Evolutionary conservation across 2,329 filamentous ascomycete genomes (phyloP).

Genomic region (Apiospora saccharicola): DNA sequence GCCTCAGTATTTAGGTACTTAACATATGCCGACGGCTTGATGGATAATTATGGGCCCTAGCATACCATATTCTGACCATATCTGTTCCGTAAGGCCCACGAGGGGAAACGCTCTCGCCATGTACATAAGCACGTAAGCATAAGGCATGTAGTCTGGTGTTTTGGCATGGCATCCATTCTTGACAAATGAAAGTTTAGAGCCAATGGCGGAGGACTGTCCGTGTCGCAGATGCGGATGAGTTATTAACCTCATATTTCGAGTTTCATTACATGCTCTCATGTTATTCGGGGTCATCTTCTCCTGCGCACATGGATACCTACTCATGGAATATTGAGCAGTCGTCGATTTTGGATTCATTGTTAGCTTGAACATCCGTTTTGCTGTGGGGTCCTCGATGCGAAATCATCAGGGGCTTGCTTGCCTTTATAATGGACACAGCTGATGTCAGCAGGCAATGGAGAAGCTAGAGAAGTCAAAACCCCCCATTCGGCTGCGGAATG

Average conservation of each 20-base stretch:
- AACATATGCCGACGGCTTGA: too few relatives aligned
- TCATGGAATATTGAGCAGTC: background rate
- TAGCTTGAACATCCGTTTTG: background rate
- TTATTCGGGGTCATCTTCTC: background rate
- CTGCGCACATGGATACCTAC: background rate
- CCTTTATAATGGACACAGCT: background rate
- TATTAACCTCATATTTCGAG: background rate
- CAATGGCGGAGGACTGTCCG: background rate
- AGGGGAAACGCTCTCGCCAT: background rate
- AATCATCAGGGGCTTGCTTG: background rate
- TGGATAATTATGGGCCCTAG: too few relatives aligned
- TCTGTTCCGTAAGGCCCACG: background rate
- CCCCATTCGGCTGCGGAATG: background rate
- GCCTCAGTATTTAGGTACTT: too few relatives aligned
- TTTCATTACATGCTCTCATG: background rate
- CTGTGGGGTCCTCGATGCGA: background rate
- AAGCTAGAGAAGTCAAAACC: background rate
- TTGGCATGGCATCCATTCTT: background rate
- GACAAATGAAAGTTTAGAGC: background rate
- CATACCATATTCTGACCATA: background rate
- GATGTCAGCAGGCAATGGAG: too few relatives aligned
- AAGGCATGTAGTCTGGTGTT: background rate
- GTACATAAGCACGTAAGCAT: background rate
- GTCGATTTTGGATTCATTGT: background rate
- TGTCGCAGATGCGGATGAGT: background rate